Evolutionary conservation across 2,329 filamentous ascomycete genomes (phyloP).

Genomic region (Hypoxylon sp.): DNA sequence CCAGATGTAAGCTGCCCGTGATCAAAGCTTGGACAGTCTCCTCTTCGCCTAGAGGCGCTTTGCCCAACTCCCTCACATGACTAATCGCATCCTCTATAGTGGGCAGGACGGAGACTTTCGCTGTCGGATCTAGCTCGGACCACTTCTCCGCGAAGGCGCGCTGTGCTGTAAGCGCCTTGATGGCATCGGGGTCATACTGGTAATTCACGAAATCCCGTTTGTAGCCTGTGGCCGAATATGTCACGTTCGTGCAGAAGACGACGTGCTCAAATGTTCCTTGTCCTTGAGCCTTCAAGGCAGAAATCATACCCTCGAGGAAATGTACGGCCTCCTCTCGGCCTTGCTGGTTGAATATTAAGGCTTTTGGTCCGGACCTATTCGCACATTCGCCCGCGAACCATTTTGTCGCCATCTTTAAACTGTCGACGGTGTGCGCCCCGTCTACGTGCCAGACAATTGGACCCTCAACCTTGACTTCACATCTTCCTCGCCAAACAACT

Average conservation of each 20-base stretch:
- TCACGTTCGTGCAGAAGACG: slow-evolving; percentile 83
- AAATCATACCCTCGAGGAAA: slow-evolving; percentile 60
- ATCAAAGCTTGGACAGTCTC: slow-evolving; percentile 59
- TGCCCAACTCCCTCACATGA: slow-evolving; percentile 52
- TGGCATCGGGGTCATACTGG: slow-evolving; percentile 60
- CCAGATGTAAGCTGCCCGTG: slow-evolving; percentile 70
- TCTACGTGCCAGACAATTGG: slow-evolving; percentile 85
- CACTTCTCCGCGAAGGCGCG: slow-evolving; percentile 62
- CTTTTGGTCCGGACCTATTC: slow-evolving; percentile 44
- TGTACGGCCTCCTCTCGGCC: slow-evolving; percentile 62
- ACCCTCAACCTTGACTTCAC: slow-evolving; percentile 66
- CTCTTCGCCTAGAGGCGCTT: slow-evolving; percentile 40
- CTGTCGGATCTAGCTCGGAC: slow-evolving; percentile 56
- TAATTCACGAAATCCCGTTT: slow-evolving; percentile 67
- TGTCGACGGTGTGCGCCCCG: slow-evolving; percentile 92
- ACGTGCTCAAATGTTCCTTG: slow-evolving; percentile 70
- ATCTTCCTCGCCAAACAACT: slow-evolving; percentile 82
- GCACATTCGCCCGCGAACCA: slow-evolving; percentile 75
- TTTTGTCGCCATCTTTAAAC: slow-evolving; percentile 78
- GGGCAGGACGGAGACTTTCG: slow-evolving; percentile 57
- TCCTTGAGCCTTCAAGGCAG: slow-evolving; percentile 46
- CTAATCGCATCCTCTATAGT: slow-evolving; percentile 66
- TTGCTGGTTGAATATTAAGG: slow-evolving; percentile 90
- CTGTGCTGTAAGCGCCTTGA: slow-evolving; percentile 62
- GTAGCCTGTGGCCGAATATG: slow-evolving; percentile 59